Evolutionary conservation across 75 land plant genomes (phyloP).

Genomic region (Pinus tabuliformis): DNA sequence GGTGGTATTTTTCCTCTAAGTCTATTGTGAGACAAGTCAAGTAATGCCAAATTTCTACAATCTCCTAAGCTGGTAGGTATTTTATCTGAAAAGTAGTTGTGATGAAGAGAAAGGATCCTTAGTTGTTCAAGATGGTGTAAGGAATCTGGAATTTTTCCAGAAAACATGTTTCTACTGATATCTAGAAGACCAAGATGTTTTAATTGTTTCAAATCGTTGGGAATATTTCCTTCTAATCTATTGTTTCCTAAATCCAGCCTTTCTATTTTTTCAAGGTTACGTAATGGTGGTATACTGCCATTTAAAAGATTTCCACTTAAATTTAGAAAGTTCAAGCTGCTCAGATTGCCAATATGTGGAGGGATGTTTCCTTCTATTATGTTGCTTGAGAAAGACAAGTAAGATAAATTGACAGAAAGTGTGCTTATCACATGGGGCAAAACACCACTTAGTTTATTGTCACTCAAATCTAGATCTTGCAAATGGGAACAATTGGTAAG

Average conservation of each 20-base stretch:
- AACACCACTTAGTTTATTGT: constrained; percentile 18
- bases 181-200: constrained; percentile 18
- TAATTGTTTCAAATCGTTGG: constrained; percentile 37
- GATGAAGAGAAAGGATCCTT: constrained; percentile 16
- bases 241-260: constrained; percentile 23
- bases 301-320: constrained; percentile 27
- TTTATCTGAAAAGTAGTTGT: constrained; percentile 18
- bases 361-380: constrained; percentile 25
- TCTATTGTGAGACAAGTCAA: constrained; percentile 22
- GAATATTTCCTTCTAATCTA: constrained; percentile 46
- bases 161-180: constrained; percentile 19
- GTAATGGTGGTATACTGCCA: constrained; percentile 30
- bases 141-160: constrained; percentile 24
- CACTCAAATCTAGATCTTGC: constrained; percentile 7
- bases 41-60: constrained; percentile 3
- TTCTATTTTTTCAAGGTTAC: constrained; percentile 19
- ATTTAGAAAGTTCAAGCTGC: constrained; percentile 15
- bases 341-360: constrained; percentile 19
- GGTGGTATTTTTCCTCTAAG: neutral
- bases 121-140: constrained; percentile 17
- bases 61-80: constrained; percentile 24
- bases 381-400: constrained; percentile 12
- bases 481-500: constrained; percentile 8
- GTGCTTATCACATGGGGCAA: constrained; percentile 9
- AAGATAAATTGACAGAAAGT: constrained; percentile 5